phyloP scores from a whole-genome alignment of 768 basidiomycete genomes.

The Tylopilus subfusipes region DNA sequence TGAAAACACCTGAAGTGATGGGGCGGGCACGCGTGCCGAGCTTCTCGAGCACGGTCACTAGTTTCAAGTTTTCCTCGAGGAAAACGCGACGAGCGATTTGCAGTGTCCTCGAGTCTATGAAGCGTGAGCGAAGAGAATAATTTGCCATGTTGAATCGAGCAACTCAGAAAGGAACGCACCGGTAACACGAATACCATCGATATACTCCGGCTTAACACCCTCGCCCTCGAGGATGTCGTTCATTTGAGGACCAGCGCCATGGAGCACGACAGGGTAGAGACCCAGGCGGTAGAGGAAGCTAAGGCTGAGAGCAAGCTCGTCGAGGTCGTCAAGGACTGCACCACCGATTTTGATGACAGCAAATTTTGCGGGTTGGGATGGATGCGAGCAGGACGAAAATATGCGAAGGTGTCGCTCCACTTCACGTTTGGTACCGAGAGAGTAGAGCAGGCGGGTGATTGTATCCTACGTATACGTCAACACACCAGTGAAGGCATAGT shows the following conservation, averaged over 20 bases:
- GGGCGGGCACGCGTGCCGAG: slow-evolving; percentile 96
- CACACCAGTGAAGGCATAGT: background rate
- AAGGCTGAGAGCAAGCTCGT: slow-evolving; percentile 91
- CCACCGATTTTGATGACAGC: slow-evolving; percentile 99
- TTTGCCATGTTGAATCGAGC: background rate
- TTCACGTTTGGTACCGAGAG: slow-evolving; percentile 94
- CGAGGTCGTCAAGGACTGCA: slow-evolving; percentile 86
- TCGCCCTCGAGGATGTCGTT: slow-evolving; percentile 92
- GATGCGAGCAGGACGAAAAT: slow-evolving; percentile 90
- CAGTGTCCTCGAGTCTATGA: slow-evolving; percentile 85
- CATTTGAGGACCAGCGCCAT: slow-evolving; percentile 93
- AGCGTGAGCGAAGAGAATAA: background rate
- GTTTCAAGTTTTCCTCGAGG: slow-evolving; percentile 94
- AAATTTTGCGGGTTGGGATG: slow-evolving; percentile 88
- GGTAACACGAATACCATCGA: slow-evolving; percentile 96
- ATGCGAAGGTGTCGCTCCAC: slow-evolving; percentile 98
- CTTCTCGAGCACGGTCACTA: slow-evolving; percentile 88
- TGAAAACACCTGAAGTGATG: slow-evolving; percentile 96
- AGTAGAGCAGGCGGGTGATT: slow-evolving; percentile 93
- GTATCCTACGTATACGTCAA: slow-evolving; percentile 66
- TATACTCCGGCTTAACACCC: slow-evolving; percentile 94
- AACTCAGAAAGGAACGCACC: slow-evolving; percentile 44
- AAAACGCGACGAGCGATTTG: slow-evolving; percentile 94
- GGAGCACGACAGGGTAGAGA: slow-evolving; percentile 95
- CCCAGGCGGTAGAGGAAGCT: slow-evolving; percentile 97